A percentile compares a stretch with the other conserved stretches of the same genome.
Evolutionary conservation across 192 early-diverging fungal species (phyloP).

Genomic region (Entomortierella beljakovae): DNA sequence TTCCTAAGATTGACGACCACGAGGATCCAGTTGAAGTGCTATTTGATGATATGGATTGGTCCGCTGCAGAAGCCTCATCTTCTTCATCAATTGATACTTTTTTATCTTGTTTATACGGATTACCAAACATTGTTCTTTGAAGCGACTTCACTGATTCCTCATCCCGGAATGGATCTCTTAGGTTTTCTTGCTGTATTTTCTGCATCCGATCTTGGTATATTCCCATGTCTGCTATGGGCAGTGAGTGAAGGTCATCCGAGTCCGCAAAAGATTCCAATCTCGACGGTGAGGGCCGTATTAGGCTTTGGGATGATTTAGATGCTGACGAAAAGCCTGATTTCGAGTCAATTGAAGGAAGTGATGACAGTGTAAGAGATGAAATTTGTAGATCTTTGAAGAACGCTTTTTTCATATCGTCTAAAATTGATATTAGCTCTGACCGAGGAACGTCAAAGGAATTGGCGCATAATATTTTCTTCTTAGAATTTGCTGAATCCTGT

Average conservation of each 20-base stretch:
- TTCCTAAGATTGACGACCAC: constrained; percentile 44
- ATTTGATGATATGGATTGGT: constrained; percentile 25
- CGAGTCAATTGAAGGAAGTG: constrained; percentile 5
- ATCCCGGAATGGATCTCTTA: constrained; percentile 74
- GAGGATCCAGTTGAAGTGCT: constrained; percentile 16
- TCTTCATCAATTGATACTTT: constrained; percentile 63
- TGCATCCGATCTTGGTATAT: constrained; percentile 71
- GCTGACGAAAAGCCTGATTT: neutral
- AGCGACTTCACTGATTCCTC: constrained; percentile 69
- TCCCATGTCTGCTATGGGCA: constrained; percentile 80
- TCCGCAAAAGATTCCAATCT: constrained; percentile 58
- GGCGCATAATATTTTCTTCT: constrained; percentile 53
- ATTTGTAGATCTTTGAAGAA: constrained; percentile 65
- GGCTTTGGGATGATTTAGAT: neutral
- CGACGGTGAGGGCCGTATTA: neutral
- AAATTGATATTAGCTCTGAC: constrained; percentile 61
- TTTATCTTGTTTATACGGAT: constrained; percentile 72
- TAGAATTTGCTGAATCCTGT: constrained; percentile 41
- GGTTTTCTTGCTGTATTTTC: constrained; percentile 60
- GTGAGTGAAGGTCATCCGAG: constrained; percentile 68
- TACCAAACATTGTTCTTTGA: constrained; percentile 79
- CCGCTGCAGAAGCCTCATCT: constrained; percentile 44
- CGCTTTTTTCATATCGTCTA: constrained; percentile 64
- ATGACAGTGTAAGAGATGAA: constrained; percentile 24
- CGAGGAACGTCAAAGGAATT: constrained; percentile 79